Conservation (phyloP, 225 moss, liverwort and hornwort species). For the Pleurozium schreberi region DNA sequence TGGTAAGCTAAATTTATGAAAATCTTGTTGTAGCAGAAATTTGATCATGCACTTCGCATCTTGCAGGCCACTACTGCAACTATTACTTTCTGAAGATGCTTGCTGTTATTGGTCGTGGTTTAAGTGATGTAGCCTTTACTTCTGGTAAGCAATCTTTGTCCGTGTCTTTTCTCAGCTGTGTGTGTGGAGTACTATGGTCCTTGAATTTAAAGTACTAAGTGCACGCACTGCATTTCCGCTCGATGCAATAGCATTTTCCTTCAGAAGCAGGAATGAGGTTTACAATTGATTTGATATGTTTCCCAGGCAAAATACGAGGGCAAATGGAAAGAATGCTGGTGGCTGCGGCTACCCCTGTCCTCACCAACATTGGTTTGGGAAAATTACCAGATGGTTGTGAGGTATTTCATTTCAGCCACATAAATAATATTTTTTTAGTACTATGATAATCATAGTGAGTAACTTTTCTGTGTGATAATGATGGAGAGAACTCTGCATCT, state of each 20-base stretch:
- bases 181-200: not conserved
- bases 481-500: not conserved
- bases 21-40: not conserved
- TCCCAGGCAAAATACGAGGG: conserved; percentile 42
- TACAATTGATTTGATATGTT: not conserved
- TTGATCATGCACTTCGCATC: not conserved
- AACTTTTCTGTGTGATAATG: not conserved
- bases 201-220: not conserved
- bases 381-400: conserved; percentile 49
- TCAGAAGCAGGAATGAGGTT: not conserved
- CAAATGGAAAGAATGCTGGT: conserved; percentile 74
- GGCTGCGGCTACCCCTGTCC: conserved; percentile 68
- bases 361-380: conserved; percentile 53
- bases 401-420: conserved; percentile 17
- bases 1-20: too few species aligned
- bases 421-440: not conserved
- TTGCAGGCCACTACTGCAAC: conserved; percentile 65
- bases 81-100: conserved; percentile 85
- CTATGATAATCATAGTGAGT: not conserved
- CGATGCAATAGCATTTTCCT: not conserved
- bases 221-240: not conserved
- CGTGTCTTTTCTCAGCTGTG: not conserved
- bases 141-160: conserved; percentile 25
- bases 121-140: conserved; percentile 61
- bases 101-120: conserved; percentile 64